Conservation (phyloP, 129 eudicot genomes). For the Smallanthus sonchifolius region DNA sequence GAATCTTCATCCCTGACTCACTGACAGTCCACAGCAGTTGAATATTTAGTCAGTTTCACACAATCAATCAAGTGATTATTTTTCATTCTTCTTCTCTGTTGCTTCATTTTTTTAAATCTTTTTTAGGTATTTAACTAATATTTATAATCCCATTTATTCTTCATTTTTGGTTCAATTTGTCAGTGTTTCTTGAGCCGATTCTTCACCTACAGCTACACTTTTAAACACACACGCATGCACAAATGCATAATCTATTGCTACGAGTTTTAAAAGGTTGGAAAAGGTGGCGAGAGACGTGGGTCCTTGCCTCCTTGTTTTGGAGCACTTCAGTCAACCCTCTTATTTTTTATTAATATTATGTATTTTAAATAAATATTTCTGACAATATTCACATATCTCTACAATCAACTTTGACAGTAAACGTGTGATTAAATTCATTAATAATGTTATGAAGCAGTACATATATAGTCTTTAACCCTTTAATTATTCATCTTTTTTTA, state of each 20-base stretch:
- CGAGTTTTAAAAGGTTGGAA: slow-evolving; percentile 27
- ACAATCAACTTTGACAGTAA: slow-evolving; percentile 41
- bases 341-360: slow-evolving; percentile 14
- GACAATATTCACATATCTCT: slow-evolving; percentile 37
- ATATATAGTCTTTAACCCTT: slow-evolving; percentile 37
- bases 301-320: slow-evolving; percentile 64
- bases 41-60: slow-evolving; percentile 31
- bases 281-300: slow-evolving; percentile 74
- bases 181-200: slow-evolving; percentile 17
- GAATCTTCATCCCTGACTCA: slow-evolving; percentile 33
- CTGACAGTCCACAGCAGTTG: slow-evolving; percentile 31
- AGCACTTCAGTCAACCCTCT: slow-evolving; percentile 43
- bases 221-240: background rate
- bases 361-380: slow-evolving; percentile 24
- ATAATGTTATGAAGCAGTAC: slow-evolving; percentile 34
- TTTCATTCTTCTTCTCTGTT: slow-evolving; percentile 21
- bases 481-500: slow-evolving; percentile 31
- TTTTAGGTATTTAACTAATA: background rate
- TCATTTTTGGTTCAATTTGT: slow-evolving; percentile 22
- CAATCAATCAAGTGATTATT: slow-evolving; percentile 11
- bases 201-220: slow-evolving; percentile 16
- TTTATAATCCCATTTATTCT: slow-evolving; percentile 36
- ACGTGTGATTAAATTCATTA: slow-evolving; percentile 40
- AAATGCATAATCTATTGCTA: background rate
- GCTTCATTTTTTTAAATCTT: background rate